Base-by-base conservation (phyloP, 2,329 filamentous ascomycete species). In the Neoscytalidium dimidiatum region DNA sequence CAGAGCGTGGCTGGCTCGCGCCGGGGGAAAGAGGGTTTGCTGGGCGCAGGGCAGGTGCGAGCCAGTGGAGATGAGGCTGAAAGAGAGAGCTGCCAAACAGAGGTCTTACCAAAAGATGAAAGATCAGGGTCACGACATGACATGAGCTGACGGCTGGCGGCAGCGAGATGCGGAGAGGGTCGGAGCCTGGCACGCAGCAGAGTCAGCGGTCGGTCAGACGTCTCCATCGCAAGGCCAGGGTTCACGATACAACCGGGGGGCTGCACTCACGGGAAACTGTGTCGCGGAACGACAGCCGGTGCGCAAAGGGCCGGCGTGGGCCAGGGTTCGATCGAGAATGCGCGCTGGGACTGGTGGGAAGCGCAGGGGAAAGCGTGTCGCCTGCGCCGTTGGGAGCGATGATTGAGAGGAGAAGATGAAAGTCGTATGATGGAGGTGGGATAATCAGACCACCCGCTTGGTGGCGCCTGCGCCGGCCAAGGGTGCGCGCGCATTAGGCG, bases 31-130 rank as follows among this genome's bases (percentile, higher is more conserved):
- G 44, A 68, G 60, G 51, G 63, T 5, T 41, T 46, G 64, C 43
- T 62, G 26, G 64, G 62, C 57, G 44, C 19, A 51, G 56, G 52
- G 52, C 19, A 61, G 52, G 23, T 35, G 51, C 51, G 41, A 48
- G 51, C 29, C 51, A 35, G 53, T 51, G 56, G 52, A 58, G 56
- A 43, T 21, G 51, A 52, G 41, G 64, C 62, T 46, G 35, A 62
- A 49, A 62, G 62, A 63, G 63, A 48, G 61, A 64, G 49, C 35
- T 58, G 53, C 53, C 53, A 58, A 58, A 58, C 53, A 48, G 44
- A 63, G 57, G 38, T 68, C 69, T 70, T 69, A 70, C 69, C 69
- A 69, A 61, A 64, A 63, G 65, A 51, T 58, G 63, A 44, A 41
- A 61, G 53, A 51, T 49, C 56, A 67, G 38, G 60, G 48, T 65